A percentile compares a stretch with the other conserved stretches of the same genome.
Conservation (phyloP, 2,329 filamentous ascomycete species). For the Ophiognomonia clavigignenti-juglandacearum region DNA sequence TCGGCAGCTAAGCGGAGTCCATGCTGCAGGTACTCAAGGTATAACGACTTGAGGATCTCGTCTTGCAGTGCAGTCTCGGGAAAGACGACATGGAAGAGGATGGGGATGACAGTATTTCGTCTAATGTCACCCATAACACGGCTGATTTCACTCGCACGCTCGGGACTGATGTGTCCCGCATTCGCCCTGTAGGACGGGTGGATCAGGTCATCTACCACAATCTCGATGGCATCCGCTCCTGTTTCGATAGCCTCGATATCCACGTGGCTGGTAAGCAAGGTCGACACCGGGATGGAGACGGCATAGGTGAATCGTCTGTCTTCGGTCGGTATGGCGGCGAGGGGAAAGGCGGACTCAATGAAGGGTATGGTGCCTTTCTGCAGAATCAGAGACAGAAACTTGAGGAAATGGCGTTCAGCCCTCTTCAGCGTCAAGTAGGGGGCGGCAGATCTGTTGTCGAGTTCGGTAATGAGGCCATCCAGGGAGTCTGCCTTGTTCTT, state of each 20-base stretch:
- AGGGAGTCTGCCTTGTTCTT: conserved; percentile 27
- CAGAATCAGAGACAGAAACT: conserved; percentile 60
- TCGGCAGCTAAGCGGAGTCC: conserved; percentile 59
- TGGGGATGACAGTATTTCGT: conserved; percentile 55
- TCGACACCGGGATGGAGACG: conserved; percentile 55
- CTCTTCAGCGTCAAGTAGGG: conserved; percentile 64
- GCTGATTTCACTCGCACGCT: conserved; percentile 47
- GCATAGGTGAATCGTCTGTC: conserved; percentile 63
- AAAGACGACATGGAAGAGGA: conserved; percentile 48
- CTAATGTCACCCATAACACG: conserved; percentile 55
- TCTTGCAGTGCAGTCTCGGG: conserved; percentile 22
- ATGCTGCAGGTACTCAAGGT: conserved; percentile 54
- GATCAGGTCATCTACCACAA: conserved; percentile 44
- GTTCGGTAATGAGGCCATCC: conserved; percentile 24
- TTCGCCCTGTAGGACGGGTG: conserved; percentile 14
- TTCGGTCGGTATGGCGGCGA: conserved; percentile 57
- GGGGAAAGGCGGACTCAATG: conserved; percentile 59
- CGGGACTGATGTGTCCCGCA: conserved; percentile 20
- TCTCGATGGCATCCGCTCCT: conserved; percentile 63
- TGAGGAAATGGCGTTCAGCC: conserved; percentile 64
- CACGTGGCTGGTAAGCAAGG: conserved; percentile 46
- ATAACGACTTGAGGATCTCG: conserved; percentile 29
- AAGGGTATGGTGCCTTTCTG: conserved; percentile 50
- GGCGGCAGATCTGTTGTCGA: conserved; percentile 38
- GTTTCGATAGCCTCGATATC: conserved; percentile 62